A percentile compares a stretch with the other conserved stretches of the same genome.
These are phyloP conservation scores for Jatropha multifida DNA, from an alignment of 441 rosid species.

Conservation along the genomic window DNA sequence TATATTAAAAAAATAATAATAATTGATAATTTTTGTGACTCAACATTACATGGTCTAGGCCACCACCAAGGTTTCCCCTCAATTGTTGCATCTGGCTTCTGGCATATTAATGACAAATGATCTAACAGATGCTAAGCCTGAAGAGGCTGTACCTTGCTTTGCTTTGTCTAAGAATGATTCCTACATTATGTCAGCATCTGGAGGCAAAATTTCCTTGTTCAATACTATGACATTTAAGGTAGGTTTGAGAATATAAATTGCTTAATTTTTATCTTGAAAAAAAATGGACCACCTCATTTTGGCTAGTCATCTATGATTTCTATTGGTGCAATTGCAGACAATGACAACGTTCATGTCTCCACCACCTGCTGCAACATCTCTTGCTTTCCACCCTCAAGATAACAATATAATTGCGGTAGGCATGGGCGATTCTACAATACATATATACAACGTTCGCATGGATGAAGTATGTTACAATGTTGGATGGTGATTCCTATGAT, in stretches of 20 bases:
- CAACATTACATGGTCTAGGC: slow-evolving; percentile 35
- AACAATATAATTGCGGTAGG: slow-evolving; percentile 64
- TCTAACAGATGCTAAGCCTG: slow-evolving; percentile 28
- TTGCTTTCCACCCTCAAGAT: slow-evolving; percentile 66
- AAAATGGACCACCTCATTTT: background rate
- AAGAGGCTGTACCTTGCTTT: slow-evolving; percentile 51
- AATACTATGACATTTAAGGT: slow-evolving; percentile 60
- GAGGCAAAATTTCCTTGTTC: slow-evolving; percentile 61
- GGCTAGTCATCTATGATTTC: slow-evolving; percentile 12
- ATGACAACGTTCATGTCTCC: slow-evolving; percentile 49
- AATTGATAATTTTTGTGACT: slow-evolving; percentile 4
- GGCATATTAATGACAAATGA: slow-evolving; percentile 58
- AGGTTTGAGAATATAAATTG: slow-evolving; percentile 4
- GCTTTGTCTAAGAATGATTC: slow-evolving; percentile 68
- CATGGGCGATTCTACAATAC: slow-evolving; percentile 56
- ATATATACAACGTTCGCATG: slow-evolving; percentile 48
- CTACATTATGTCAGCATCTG: slow-evolving; percentile 62
- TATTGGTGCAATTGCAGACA: slow-evolving; percentile 36
- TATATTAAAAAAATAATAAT: background rate
- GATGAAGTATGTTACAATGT: slow-evolving; percentile 42
- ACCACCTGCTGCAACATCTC: slow-evolving; percentile 55
- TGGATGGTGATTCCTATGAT: background rate
- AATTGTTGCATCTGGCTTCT: slow-evolving; percentile 42
- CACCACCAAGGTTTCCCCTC: slow-evolving; percentile 46
- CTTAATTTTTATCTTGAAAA: too few relatives aligned